Evolutionary conservation across 2,329 filamentous ascomycete species (phyloP).

Genomic region (Scorias spongiosa): DNA sequence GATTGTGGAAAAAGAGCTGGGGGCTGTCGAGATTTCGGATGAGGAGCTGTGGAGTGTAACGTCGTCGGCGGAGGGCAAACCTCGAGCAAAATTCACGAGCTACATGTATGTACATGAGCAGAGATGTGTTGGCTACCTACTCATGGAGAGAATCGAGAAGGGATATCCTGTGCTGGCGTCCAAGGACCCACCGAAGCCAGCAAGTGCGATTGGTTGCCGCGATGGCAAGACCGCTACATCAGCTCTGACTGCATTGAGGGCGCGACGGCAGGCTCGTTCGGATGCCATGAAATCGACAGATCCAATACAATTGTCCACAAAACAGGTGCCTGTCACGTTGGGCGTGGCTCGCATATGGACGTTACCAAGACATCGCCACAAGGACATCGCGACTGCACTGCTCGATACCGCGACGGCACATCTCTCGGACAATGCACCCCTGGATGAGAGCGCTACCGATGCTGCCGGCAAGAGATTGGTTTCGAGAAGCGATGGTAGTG

Average conservation of each 20-base stretch:
- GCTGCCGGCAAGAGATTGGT: not conserved
- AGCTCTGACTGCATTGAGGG: constrained; percentile 11
- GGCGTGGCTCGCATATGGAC: constrained; percentile 54
- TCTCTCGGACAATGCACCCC: not conserved
- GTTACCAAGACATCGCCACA: constrained; percentile 38
- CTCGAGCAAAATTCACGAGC: constrained; percentile 14
- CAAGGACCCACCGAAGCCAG: not conserved
- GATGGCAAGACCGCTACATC: constrained; percentile 9
- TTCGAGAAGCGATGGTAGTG: not conserved
- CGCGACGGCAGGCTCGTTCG: constrained; percentile 9
- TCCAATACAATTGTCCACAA: constrained; percentile 10
- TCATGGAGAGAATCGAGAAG: constrained; percentile 45
- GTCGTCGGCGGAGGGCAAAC: constrained; percentile 10
- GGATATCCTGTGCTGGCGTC: constrained; percentile 34
- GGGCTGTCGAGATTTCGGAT: constrained; percentile 43
- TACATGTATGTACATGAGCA: constrained; percentile 46
- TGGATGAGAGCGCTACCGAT: constrained; percentile 2
- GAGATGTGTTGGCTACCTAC: constrained; percentile 46
- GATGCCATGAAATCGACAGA: constrained; percentile 4
- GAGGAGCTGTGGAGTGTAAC: constrained; percentile 39
- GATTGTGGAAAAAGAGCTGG: constrained; percentile 47
- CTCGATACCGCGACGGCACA: constrained; percentile 28
- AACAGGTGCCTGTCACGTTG: constrained; percentile 31
- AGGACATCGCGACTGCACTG: constrained; percentile 42
- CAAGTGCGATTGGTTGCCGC: constrained; percentile 1